A percentile compares a stretch with the other conserved stretches of the same genome.
Evolutionary conservation across 2,329 filamentous ascomycete species (phyloP).

Genomic region (Hansfordia pulvinata): DNA sequence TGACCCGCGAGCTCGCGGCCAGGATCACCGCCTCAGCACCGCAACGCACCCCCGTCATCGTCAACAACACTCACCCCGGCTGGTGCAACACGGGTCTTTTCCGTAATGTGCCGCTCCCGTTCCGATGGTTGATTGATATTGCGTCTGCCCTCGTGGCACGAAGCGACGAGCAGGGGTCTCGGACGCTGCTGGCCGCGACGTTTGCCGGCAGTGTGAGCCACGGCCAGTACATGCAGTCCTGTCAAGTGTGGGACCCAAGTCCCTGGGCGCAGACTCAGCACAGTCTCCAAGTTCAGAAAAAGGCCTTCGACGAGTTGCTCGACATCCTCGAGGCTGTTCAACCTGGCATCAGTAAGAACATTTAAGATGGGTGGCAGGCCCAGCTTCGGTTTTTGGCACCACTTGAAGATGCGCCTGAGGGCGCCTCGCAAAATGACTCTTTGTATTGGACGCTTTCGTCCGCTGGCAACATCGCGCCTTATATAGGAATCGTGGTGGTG

Average conservation of each 20-base stretch:
- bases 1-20: constrained; percentile 19
- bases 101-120: constrained; percentile 15
- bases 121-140: constrained; percentile 9
- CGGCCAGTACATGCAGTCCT: constrained; percentile 25
- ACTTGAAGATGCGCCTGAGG: no score
- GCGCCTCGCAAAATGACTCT: no score
- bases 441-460: no score
- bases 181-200: constrained; percentile 23
- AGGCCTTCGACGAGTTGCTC: constrained; percentile 27
- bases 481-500: no score
- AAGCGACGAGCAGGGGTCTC: constrained; percentile 23
- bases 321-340: constrained; percentile 26
- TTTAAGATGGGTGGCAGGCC: constrained; percentile 15
- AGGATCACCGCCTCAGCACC: no score
- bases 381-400: no score
- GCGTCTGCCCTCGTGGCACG: constrained; percentile 17
- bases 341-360: constrained; percentile 20
- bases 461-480: no score
- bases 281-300: constrained; percentile 20
- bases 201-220: constrained; percentile 22
- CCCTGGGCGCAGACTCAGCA: constrained; percentile 20
- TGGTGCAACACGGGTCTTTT: constrained; percentile 26
- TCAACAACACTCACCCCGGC: constrained; percentile 26
- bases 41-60: constrained; percentile 17
- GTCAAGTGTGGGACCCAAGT: constrained; percentile 13